Conservation (phyloP, 805 yeast genomes). For the Kodamaea kaohsiungensis region DNA sequence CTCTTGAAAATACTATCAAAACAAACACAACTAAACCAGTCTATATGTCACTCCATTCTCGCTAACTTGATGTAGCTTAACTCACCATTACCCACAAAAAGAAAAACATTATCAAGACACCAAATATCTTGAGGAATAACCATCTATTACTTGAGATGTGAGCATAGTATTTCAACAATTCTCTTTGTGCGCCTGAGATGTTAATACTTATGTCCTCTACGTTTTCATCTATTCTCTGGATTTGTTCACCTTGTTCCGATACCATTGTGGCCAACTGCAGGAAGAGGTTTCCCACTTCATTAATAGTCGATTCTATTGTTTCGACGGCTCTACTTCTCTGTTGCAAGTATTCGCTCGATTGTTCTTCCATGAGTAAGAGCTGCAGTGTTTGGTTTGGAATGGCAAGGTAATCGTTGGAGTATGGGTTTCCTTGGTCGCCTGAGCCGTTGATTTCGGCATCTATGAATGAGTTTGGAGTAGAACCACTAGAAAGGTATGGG, state of each 20-base stretch:
- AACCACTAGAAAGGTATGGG: constrained; percentile 24
- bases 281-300: constrained; percentile 92
- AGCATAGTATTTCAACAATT: constrained; percentile 85
- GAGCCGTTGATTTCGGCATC: constrained; percentile 22
- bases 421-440: constrained; percentile 22
- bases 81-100: constrained; percentile 78
- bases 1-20: background rate
- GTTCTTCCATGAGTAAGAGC: constrained; percentile 77
- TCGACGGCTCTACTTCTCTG: constrained; percentile 90
- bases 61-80: constrained; percentile 22
- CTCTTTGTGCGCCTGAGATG: constrained; percentile 92
- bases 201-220: constrained; percentile 91
- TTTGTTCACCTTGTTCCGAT: constrained; percentile 94
- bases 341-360: constrained; percentile 69
- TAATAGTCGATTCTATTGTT: constrained; percentile 94
- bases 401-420: constrained; percentile 53
- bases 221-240: constrained; percentile 91
- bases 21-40: background rate
- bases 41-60: background rate
- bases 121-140: constrained; percentile 88
- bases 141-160: constrained; percentile 87
- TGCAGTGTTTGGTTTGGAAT: constrained; percentile 84
- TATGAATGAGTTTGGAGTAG: constrained; percentile 18
- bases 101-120: constrained; percentile 76
- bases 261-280: constrained; percentile 97